A percentile compares a stretch with the other conserved stretches of the same genome.
Evolutionary conservation across 2,329 filamentous ascomycete species (phyloP).

Genomic region (Pseudocercospora pini-densiflorae): DNA sequence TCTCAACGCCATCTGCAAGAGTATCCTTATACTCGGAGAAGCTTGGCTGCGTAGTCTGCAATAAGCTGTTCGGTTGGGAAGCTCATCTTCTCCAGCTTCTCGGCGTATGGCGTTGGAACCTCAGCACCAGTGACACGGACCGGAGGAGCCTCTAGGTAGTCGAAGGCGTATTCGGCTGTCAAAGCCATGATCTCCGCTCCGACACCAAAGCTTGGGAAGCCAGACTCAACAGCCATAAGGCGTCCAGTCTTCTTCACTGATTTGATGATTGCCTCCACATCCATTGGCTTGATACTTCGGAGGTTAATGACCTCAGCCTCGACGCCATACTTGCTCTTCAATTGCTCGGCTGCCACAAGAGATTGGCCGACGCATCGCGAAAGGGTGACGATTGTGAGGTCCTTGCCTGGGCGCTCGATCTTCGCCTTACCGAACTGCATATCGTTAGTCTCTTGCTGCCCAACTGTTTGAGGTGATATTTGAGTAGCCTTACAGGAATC

Average conservation of each 20-base stretch:
- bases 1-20: conserved; percentile 6
- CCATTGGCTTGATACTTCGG: conserved; percentile 94
- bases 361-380: conserved; percentile 96
- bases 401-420: conserved; percentile 94
- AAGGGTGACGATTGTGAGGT: conserved; percentile 91
- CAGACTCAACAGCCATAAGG: conserved; percentile 90
- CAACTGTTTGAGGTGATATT: not conserved
- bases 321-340: conserved; percentile 96
- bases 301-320: conserved; percentile 98
- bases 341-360: conserved; percentile 81
- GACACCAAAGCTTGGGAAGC: conserved; percentile 94
- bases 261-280: conserved; percentile 92
- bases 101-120: conserved; percentile 93
- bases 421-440: conserved; percentile 90
- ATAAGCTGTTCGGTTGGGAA: conserved; percentile 93
- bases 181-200: conserved; percentile 90
- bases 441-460: conserved; percentile 21
- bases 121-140: conserved; percentile 95
- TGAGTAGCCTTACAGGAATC: conserved; percentile 62
- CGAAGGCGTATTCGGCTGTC: conserved; percentile 96
- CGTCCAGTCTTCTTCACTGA: conserved; percentile 98
- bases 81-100: conserved; percentile 89
- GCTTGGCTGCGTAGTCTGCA: conserved; percentile 84
- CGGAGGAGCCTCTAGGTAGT: conserved; percentile 94
- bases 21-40: conserved; percentile 69